Evolutionary conservation across 768 basidiomycete species (phyloP), one percentile per base, ranked within the genome.

Genomic region (Collybiopsis luxurians): DNA sequence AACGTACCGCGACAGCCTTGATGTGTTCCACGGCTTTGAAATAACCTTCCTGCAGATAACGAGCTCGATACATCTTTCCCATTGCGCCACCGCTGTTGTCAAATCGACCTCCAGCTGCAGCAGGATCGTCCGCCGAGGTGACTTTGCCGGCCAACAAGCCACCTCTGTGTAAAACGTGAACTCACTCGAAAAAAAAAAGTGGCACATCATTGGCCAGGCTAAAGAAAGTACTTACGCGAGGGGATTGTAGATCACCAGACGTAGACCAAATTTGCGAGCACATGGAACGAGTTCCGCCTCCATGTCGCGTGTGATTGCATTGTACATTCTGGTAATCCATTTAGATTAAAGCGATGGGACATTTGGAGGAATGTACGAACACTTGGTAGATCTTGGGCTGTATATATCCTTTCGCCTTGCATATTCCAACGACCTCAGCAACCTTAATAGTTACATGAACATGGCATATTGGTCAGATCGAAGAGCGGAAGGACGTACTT

Each of bases 91-190:
- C 49, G 47, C 55, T 59, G 2, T 69, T 67, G 53, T 78, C 74
- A 61, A 81, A 82, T 2, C 77, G 74, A 34, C 78, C 74, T 2
- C 72, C 74, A 11, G 68, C 61, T 0, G 73, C 68, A 9, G 64
- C 69, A 9, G 66, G 68, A 5, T 69, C 72, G n/a, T 67, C 62
- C 0, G 63, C 42, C 1, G 74, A 72, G 9, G 65, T 44, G 3
- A 81, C 57, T 56, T 79, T 80, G 0, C 81, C 80, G 0, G 81
- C 75, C 42, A 80, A 74, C 51, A 79, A 67, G 11, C 79, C 79
- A 11, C 78, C 79, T 5, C 74, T 76, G 39, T 24, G 15, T 15
- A 49, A n/a, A n/a, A n/a, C n/a, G n/a, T n/a, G n/a, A n/a, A n/a
- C n/a, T n/a, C n/a, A n/a, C n/a, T n/a, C n/a, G n/a, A n/a, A n/a